phyloP scores from a whole-genome alignment of 78 protist genomes.

The Guillardia theta region DNA sequence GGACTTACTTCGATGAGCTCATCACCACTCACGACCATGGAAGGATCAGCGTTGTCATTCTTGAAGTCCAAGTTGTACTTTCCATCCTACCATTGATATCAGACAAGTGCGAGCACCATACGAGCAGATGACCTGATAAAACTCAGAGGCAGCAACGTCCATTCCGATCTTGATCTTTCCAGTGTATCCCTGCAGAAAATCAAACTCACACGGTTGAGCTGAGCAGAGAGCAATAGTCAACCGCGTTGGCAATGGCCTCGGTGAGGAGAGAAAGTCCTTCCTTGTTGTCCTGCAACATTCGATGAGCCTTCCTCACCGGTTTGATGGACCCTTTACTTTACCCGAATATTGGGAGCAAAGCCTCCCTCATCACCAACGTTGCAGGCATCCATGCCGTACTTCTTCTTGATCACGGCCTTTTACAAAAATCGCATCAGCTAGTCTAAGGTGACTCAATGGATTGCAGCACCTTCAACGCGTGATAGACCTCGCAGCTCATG shows the following conservation, averaged over 20 bases:
- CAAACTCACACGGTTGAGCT: too few species aligned
- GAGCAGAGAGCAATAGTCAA: too few species aligned
- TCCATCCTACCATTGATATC: background rate
- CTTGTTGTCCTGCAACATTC: background rate
- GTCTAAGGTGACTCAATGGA: too few species aligned
- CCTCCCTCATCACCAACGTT: constrained; percentile 99
- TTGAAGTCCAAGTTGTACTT: constrained; percentile 82
- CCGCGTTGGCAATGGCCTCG: constrained; percentile 93
- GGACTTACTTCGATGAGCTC: constrained; percentile 28
- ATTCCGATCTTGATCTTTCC: constrained; percentile 43
- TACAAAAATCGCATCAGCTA: too few species aligned
- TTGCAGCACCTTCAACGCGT: constrained; percentile 89
- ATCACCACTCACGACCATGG: background rate
- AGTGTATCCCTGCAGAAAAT: too few species aligned
- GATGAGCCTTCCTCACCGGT: constrained; percentile 80
- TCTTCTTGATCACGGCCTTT: constrained; percentile 76
- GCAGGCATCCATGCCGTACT: constrained; percentile 78
- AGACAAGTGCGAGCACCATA: background rate
- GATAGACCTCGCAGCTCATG: constrained; percentile 96
- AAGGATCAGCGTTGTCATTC: constrained; percentile 50
- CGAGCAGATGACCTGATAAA: too few species aligned
- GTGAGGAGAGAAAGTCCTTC: constrained; percentile 94
- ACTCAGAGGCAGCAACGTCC: constrained; percentile 35
- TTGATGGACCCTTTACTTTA: background rate
- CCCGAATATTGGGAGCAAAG: constrained; percentile 82